Evolutionary conservation across 768 basidiomycete species (phyloP).

Genomic region (Leucocoprinus sp.): DNA sequence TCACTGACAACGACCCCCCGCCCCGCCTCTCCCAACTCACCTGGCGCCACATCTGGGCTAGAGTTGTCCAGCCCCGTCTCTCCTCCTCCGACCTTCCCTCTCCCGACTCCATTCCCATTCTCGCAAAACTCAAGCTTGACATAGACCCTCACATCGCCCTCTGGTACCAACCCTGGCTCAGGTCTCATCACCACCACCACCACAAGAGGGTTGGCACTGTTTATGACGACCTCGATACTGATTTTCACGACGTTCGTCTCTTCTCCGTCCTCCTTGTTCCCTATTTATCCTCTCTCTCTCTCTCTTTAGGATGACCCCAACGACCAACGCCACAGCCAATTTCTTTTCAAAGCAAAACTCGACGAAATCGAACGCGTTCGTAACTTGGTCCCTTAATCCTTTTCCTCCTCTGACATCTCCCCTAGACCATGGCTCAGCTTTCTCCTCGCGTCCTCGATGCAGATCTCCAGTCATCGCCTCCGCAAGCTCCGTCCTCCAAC

Average conservation of each 20-base stretch:
- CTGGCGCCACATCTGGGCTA: slow-evolving; percentile 81
- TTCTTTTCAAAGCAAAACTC: slow-evolving; percentile 63
- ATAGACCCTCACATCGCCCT: slow-evolving; percentile 71
- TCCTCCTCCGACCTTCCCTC: slow-evolving; percentile 34
- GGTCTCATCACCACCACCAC: no score
- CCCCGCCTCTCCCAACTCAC: slow-evolving; percentile 82
- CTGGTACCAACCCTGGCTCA: slow-evolving; percentile 84
- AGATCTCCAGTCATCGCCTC: slow-evolving; percentile 26
- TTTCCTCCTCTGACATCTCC: background rate
- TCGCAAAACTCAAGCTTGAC: slow-evolving; percentile 95
- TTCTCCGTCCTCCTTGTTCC: slow-evolving; percentile 8
- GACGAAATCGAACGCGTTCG: slow-evolving; percentile 71
- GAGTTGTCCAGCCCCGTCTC: slow-evolving; percentile 44
- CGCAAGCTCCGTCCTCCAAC: no score
- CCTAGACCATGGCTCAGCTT: slow-evolving; percentile 59
- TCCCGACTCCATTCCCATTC: slow-evolving; percentile 65
- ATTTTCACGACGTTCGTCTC: slow-evolving; percentile 35
- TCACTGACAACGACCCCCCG: slow-evolving; percentile 52
- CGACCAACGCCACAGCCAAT: slow-evolving; percentile 68
- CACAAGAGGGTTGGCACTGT: slow-evolving; percentile 42
- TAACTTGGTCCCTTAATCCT: slow-evolving; percentile 8
- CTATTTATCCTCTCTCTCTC: slow-evolving; percentile 4
- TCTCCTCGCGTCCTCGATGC: slow-evolving; percentile 46
- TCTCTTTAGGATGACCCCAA: slow-evolving; percentile 50
- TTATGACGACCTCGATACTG: slow-evolving; percentile 45